Evolutionary conservation across 257 asterid genomes (phyloP).

Genomic region (Haberlea rhodopensis): DNA sequence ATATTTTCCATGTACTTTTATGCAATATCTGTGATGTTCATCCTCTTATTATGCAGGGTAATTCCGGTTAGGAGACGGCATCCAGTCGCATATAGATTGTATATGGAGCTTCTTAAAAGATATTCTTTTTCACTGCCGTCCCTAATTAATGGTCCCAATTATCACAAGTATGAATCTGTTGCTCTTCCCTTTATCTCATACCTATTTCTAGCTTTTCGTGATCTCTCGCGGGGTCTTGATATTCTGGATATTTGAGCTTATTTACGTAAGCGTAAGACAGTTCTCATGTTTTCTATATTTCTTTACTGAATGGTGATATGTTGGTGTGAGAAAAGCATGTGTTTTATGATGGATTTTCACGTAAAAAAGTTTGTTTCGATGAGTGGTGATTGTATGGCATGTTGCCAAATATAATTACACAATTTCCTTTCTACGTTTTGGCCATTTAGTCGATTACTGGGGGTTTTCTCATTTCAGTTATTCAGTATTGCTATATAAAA

Average conservation of each 20-base stretch:
- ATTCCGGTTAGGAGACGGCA: conserved; percentile 62
- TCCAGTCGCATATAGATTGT: conserved; percentile 81
- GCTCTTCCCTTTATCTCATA: not conserved
- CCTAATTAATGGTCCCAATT: conserved; percentile 70
- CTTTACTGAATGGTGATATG: not conserved
- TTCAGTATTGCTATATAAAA: not conserved
- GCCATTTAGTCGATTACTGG: not conserved
- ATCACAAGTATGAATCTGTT: conserved; percentile 54
- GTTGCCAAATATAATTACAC: not conserved
- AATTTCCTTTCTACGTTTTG: not conserved
- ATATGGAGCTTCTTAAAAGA: conserved; percentile 79
- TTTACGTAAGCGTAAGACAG: not conserved
- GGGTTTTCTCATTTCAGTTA: not conserved
- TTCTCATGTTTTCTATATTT: too few relatives aligned
- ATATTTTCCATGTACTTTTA: not conserved
- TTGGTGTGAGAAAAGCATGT: not conserved
- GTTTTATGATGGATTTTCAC: not conserved
- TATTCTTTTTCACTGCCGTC: conserved; percentile 73
- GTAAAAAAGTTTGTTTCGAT: not conserved
- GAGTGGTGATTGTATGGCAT: not conserved
- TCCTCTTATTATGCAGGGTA: conserved; percentile 53
- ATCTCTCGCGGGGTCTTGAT: conserved; percentile 10
- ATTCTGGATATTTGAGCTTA: conserved; percentile 15
- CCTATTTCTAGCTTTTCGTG: conserved; percentile 3
- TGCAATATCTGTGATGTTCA: not conserved